Conservation (phyloP, 2,329 filamentous ascomycete species). For the Nemania diffusa region DNA sequence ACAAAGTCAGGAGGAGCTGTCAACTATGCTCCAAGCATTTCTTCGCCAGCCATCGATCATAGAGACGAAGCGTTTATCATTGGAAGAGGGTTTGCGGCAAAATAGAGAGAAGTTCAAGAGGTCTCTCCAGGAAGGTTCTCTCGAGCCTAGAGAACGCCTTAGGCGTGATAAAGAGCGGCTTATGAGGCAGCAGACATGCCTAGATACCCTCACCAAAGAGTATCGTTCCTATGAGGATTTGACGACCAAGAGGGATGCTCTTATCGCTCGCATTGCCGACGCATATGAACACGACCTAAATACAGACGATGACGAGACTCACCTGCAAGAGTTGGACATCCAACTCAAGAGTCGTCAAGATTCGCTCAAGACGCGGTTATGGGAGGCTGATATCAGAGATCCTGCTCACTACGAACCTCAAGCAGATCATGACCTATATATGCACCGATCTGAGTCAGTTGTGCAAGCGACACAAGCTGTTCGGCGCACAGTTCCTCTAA, state of each 20-base stretch:
- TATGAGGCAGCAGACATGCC: constrained; percentile 56
- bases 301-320: constrained; percentile 62
- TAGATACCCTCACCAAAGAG: constrained; percentile 56
- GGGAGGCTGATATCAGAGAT: constrained; percentile 59
- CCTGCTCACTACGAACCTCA: constrained; percentile 52
- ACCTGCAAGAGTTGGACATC: constrained; percentile 60
- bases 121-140: constrained; percentile 59
- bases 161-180: constrained; percentile 62
- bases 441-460: constrained; percentile 47
- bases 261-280: constrained; percentile 60
- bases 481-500: constrained; percentile 44
- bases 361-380: constrained; percentile 54
- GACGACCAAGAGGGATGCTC: constrained; percentile 56
- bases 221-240: constrained; percentile 57
- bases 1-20: constrained; percentile 47
- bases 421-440: constrained; percentile 32
- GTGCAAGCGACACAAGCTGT: constrained; percentile 59
- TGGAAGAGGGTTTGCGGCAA: constrained; percentile 57
- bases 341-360: constrained; percentile 58
- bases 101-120: constrained; percentile 61
- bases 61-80: constrained; percentile 49
- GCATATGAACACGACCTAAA: constrained; percentile 63
- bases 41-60: constrained; percentile 50
- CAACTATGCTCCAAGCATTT: constrained; percentile 52
- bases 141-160: constrained; percentile 58